Evolutionary conservation across 192 early-diverging fungal species (phyloP).

Genomic region (Coemansia sp.): DNA sequence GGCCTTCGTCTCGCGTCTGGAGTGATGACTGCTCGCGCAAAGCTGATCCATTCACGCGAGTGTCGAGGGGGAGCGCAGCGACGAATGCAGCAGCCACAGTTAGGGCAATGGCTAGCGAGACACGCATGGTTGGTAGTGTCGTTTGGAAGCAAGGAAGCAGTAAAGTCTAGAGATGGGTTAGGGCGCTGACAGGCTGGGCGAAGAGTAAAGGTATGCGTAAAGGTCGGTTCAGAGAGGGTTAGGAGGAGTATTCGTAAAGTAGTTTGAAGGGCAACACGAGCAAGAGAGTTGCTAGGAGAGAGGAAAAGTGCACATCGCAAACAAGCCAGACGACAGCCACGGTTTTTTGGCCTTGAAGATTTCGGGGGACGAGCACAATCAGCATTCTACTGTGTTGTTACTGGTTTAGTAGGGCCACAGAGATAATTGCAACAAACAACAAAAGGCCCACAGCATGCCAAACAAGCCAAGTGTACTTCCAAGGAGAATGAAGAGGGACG

Average conservation of each 20-base stretch:
- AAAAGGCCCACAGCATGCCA: background rate
- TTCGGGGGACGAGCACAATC: background rate
- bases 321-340: background rate
- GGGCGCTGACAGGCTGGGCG: too few species aligned
- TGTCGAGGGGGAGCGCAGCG: background rate
- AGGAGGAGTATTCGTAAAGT: background rate
- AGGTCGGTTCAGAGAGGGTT: background rate
- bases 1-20: background rate
- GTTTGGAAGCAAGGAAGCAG: too few species aligned
- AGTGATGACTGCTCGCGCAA: background rate
- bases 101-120: background rate
- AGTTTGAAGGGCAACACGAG: too few species aligned
- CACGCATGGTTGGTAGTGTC: background rate
- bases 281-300: too few species aligned
- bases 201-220: background rate
- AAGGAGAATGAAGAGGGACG: background rate
- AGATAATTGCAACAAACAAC: constrained; percentile 6
- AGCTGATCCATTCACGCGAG: background rate
- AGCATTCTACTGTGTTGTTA: background rate
- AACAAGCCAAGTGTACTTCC: constrained; percentile 6
- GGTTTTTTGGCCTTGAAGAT: background rate
- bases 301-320: background rate
- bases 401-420: background rate
- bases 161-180: too few species aligned
- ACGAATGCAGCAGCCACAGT: background rate